Percentiles rank a stretch among this genome's conserved stretches.
Conservation (phyloP, 31 red algal genomes). For the Bonnemaisonia californica region DNA sequence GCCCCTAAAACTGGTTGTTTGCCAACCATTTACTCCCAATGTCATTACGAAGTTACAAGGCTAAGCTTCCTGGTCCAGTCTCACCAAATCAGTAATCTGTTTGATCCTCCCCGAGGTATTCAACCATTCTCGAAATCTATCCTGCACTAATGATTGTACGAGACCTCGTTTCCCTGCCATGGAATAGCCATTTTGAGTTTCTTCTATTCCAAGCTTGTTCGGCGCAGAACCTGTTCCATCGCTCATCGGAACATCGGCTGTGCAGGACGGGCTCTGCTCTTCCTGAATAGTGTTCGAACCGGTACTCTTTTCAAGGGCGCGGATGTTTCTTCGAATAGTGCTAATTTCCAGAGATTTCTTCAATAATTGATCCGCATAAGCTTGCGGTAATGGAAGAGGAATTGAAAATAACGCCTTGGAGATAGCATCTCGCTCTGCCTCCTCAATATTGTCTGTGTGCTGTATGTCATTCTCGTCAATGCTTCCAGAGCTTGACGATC, state of each 20-base stretch:
- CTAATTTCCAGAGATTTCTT: constrained; percentile 43
- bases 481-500: constrained; percentile 13
- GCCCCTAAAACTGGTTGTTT: too few species aligned
- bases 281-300: constrained; percentile 5
- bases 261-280: constrained; percentile 3
- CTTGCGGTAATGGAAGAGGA: constrained; percentile 54
- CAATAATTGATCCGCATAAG: constrained; percentile 52
- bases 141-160: constrained; percentile 55
- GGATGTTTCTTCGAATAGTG: constrained; percentile 45
- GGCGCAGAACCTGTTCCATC: constrained; percentile 19
- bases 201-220: constrained; percentile 17
- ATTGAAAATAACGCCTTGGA: constrained; percentile 49
- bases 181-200: constrained; percentile 1
- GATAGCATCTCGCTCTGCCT: constrained; percentile 48
- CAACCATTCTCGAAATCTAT: constrained; percentile 68
- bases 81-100: constrained; percentile 63
- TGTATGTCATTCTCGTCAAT: constrained; percentile 17
- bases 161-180: constrained; percentile 25
- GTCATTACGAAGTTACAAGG: neutral
- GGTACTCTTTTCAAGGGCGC: constrained; percentile 47
- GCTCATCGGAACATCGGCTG: constrained; percentile 55
- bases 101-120: constrained; percentile 58
- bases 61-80: constrained; percentile 33
- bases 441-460: constrained; percentile 35
- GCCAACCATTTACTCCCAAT: neutral